Evolutionary conservation across 2,329 filamentous ascomycete genomes (phyloP).

Genomic region (Leptodontidium sp.): DNA sequence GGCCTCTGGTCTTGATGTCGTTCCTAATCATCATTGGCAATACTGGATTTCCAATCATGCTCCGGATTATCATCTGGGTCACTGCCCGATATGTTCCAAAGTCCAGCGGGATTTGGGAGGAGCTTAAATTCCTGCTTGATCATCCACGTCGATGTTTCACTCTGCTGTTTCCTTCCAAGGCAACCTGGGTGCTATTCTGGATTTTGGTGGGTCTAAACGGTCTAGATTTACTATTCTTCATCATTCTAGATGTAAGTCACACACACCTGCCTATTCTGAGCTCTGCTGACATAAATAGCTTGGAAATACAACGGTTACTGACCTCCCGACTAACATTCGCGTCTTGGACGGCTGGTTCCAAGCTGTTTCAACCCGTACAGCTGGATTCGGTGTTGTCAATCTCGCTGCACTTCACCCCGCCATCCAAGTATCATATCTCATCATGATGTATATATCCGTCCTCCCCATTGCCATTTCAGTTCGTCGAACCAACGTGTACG

Average conservation of each 20-base stretch:
- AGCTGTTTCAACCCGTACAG: constrained; percentile 87
- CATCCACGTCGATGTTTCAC: constrained; percentile 97
- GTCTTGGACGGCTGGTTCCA: constrained; percentile 91
- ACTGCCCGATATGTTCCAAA: constrained; percentile 71
- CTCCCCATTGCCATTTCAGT: constrained; percentile 97
- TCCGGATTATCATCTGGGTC: constrained; percentile 91
- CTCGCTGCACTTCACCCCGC: constrained; percentile 83
- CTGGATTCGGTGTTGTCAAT: constrained; percentile 86
- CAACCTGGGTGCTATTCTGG: constrained; percentile 96
- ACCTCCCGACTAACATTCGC: constrained; percentile 75
- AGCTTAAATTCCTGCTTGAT: constrained; percentile 88
- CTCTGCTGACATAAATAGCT: constrained; percentile 58
- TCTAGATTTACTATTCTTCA: constrained; percentile 88
- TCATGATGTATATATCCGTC: constrained; percentile 99
- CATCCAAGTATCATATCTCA: constrained; percentile 90
- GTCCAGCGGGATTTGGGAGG: constrained; percentile 82
- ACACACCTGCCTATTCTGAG: not conserved
- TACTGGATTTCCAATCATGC: constrained; percentile 93
- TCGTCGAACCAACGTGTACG: constrained; percentile 94
- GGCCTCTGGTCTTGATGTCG: constrained; percentile 77
- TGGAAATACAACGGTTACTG: constrained; percentile 72
- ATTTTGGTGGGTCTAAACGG: constrained; percentile 84
- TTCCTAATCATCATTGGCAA: constrained; percentile 96
- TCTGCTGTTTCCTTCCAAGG: constrained; percentile 85
- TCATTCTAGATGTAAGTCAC: constrained; percentile 82